A percentile compares a stretch with the other conserved stretches of the same genome.
phyloP scores from a whole-genome alignment of 2,329 filamentous ascomycete genomes.

The Aspergillus aculeatus region DNA sequence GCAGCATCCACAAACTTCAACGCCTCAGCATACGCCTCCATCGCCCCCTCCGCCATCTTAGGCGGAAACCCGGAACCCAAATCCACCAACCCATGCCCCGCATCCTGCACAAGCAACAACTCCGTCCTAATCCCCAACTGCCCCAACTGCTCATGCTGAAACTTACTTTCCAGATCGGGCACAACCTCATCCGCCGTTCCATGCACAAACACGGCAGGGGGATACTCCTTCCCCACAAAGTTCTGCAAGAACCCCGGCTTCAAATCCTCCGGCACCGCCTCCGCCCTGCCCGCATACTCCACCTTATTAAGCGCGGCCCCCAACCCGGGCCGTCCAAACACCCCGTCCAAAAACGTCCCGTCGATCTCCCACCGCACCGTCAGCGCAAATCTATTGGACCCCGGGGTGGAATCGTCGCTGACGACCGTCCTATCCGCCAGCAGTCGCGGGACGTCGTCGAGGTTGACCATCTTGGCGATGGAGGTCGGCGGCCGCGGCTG shows the following conservation, averaged over 20 bases:
- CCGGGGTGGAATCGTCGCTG: too few species aligned
- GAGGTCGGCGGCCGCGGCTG: constrained; percentile 18
- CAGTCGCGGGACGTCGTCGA: constrained; percentile 10
- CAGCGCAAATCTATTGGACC: too few species aligned
- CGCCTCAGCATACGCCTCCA: constrained; percentile 20
- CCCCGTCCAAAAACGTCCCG: constrained; percentile 22
- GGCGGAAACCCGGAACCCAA: constrained; percentile 6
- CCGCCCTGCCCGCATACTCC: constrained; percentile 11
- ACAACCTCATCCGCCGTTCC: constrained; percentile 24
- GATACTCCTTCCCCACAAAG: constrained; percentile 17
- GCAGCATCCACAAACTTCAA: constrained; percentile 16
- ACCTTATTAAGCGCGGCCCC: constrained; percentile 13
- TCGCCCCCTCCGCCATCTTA: background rate
- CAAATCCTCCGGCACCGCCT: constrained; percentile 14
- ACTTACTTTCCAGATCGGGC: constrained; percentile 16
- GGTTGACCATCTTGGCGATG: constrained; percentile 16
- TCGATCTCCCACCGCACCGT: constrained; percentile 22
- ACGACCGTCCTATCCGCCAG: constrained; percentile 20
- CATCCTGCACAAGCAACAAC: constrained; percentile 17
- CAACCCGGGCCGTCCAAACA: constrained; percentile 15
- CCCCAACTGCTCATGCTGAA: constrained; percentile 19
- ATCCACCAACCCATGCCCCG: constrained; percentile 18
- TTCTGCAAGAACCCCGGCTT: constrained; percentile 17
- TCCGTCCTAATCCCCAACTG: constrained; percentile 15
- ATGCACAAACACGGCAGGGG: constrained; percentile 23